Base-by-base conservation (phyloP, 768 basidiomycete species). In the Mycena rosella region DNA sequence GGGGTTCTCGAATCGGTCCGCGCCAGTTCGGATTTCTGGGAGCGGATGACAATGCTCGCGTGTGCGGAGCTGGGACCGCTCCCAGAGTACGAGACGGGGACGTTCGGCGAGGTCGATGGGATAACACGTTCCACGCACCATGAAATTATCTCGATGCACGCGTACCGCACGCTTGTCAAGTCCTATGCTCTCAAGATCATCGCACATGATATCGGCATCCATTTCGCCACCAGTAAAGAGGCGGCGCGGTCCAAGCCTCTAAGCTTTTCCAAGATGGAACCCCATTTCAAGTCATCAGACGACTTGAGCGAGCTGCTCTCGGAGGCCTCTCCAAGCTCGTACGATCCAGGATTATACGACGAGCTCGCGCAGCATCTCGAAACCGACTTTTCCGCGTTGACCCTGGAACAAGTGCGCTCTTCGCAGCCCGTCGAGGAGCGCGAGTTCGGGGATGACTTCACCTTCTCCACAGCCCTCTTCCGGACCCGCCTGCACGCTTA, bases 361-460 rank as follows among this genome's bases (percentile, higher is more conserved):
- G 80, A 81, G 11, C 79, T 95, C 34, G 74, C 82, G 13, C 82
- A 83, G 14, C 77, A 84, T 36, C 78, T 95, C 36, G 80, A 83
- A 24, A 73, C 73, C 0, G 74, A 83, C 17, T 92, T 92, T 75
- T 85, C 87, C 1, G 86, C 87, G 0, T 82, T 97, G 54, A 81
- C 84, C 2, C 76, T 96, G 32, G 87, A 89, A 42, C 87, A 91
- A 32, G 79, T 96, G 26, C 88, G 87, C 55, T 82, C 84, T 0
- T 88, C 89, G 36, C 86, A 87, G n/a, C 86, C 90, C 1, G 62
- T 86, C 15, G 82, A 86, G 3, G 88, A 93, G 67, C 89, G 95
- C 48, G 88, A 91, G 44, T 93, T 91, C 68, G 96, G 96, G 0
- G 89, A 94, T 57, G 84, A 86, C 59, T 98, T 95, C 73, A 79